These are phyloP conservation scores for Angophora floribunda DNA, from an alignment of 345 rosid species.

Conservation along the genomic window DNA sequence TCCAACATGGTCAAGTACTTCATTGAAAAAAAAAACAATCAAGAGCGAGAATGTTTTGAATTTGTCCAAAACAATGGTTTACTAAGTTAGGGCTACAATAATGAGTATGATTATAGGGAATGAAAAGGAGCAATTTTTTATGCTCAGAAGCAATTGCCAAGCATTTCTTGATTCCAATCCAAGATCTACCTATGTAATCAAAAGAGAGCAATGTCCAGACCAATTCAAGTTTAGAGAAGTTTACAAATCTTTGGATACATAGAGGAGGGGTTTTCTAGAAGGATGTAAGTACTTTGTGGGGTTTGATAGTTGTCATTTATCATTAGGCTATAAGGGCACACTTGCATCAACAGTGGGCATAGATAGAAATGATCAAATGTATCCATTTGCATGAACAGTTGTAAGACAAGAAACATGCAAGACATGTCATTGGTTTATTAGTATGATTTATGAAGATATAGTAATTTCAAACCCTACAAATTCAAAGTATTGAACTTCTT, in stretches of 20 bases:
- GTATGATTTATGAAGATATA: not conserved
- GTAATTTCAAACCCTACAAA: accelerated
- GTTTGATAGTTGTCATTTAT: not conserved
- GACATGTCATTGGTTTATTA: not conserved
- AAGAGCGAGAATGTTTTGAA: not conserved
- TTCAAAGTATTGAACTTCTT: not conserved
- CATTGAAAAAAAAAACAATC: not conserved
- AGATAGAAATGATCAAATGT: not conserved
- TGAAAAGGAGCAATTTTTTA: not conserved
- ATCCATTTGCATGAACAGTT: not conserved
- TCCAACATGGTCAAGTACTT: not conserved
- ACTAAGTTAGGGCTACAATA: accelerated
- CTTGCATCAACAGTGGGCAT: not conserved
- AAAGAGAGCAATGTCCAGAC: not conserved
- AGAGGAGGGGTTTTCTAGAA: not conserved
- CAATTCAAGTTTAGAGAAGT: not conserved
- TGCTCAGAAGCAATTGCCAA: not conserved
- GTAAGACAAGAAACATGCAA: not conserved
- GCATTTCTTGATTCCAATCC: not conserved
- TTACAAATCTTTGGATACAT: not conserved
- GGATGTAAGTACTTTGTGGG: not conserved
- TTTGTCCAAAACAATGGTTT: not conserved
- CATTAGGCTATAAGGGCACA: not conserved
- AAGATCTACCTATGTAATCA: not conserved
- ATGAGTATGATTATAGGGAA: not conserved